phyloP scores from a whole-genome alignment of 2,329 filamentous ascomycete genomes.

The Mariannaea sp. region DNA sequence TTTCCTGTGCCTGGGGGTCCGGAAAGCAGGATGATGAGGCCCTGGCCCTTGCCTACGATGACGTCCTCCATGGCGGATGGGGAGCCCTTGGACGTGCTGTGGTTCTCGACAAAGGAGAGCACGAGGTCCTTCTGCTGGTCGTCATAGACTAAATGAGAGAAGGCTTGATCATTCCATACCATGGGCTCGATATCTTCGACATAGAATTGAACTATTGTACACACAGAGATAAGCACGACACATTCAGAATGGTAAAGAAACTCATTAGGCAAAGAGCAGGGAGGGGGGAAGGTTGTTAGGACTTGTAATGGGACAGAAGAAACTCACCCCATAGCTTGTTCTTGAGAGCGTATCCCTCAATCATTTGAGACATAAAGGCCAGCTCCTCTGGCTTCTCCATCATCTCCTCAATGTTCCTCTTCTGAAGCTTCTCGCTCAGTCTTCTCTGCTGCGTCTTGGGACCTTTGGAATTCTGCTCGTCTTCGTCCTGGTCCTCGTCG shows the following conservation, averaged over 20 bases:
- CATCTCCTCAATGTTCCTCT: slow-evolving; percentile 48
- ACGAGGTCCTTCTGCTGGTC: slow-evolving; percentile 54
- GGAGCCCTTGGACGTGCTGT: slow-evolving; percentile 33
- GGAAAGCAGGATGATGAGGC: slow-evolving; percentile 52
- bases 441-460: slow-evolving; percentile 30
- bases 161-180: slow-evolving; percentile 52
- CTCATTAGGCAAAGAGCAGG: too few relatives aligned
- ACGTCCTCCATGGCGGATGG: slow-evolving; percentile 44
- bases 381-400: slow-evolving; percentile 45
- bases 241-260: too few relatives aligned
- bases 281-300: too few relatives aligned
- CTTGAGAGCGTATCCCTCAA: slow-evolving; percentile 52
- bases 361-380: slow-evolving; percentile 47
- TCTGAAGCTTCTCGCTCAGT: slow-evolving; percentile 42
- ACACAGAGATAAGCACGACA: slow-evolving; percentile 8
- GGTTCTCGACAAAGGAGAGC: slow-evolving; percentile 53
- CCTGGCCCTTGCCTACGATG: slow-evolving; percentile 50
- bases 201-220: slow-evolving; percentile 42
- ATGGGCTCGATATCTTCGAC: slow-evolving; percentile 50
- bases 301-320: too few relatives aligned
- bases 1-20: slow-evolving; percentile 55
- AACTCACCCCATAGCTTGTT: slow-evolving; percentile 52
- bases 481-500: slow-evolving; percentile 10
- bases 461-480: slow-evolving; percentile 6
- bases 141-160: slow-evolving; percentile 52